These are phyloP conservation scores for Jamesozyma rosinii DNA, from an alignment of 805 yeast genomes.

Conservation along the genomic window DNA sequence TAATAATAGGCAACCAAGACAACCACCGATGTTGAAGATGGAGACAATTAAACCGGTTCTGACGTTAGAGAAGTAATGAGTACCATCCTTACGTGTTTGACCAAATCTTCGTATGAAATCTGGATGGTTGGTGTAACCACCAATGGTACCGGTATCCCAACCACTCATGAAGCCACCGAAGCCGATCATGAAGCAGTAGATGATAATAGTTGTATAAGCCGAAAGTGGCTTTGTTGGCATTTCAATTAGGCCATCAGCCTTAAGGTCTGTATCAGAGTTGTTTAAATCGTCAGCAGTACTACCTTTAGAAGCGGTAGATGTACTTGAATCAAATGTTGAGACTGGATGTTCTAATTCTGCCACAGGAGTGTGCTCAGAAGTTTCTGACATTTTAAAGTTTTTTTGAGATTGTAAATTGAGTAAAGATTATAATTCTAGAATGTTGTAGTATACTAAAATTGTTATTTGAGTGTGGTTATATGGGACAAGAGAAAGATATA, in stretches of 20 bases:
- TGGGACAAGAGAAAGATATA: too few species aligned
- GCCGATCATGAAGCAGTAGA: slow-evolving; percentile 8
- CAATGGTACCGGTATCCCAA: slow-evolving; percentile 69
- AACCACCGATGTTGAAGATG: slow-evolving; percentile 59
- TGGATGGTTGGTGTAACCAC: slow-evolving; percentile 36
- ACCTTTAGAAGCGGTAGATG: neutral
- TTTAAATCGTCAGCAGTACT: neutral
- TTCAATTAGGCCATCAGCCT: neutral
- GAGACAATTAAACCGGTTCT: slow-evolving; percentile 47
- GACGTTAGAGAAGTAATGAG: slow-evolving; percentile 34
- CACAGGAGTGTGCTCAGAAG: neutral
- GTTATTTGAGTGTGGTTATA: too few species aligned
- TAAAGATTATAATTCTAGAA: too few species aligned
- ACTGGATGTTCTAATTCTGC: neutral
- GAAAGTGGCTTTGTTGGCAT: neutral
- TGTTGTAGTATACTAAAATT: too few species aligned
- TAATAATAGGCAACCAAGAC: slow-evolving; percentile 52
- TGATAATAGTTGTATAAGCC: neutral
- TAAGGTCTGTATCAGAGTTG: neutral
- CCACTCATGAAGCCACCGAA: slow-evolving; percentile 41
- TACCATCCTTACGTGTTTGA: slow-evolving; percentile 36
- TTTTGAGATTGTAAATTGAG: too few species aligned
- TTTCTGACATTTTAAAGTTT: neutral
- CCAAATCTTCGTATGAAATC: slow-evolving; percentile 47
- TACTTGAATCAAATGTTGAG: neutral